Base-by-base conservation (phyloP, 495 filamentous ascomycete genomes). In the Neurospora sp. region DNA sequence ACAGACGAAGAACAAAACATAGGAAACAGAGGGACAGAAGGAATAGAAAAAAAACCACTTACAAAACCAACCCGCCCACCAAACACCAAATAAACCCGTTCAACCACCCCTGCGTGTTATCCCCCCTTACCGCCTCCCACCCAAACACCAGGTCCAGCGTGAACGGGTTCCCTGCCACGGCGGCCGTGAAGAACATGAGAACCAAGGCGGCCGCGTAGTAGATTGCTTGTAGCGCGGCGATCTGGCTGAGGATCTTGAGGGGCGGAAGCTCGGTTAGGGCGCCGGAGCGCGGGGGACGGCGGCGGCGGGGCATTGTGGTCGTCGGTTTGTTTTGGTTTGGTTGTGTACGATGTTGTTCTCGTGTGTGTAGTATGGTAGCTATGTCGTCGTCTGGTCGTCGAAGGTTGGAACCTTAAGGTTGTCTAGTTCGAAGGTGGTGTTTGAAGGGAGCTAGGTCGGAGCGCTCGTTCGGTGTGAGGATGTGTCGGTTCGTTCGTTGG, bases 41-140 rank as follows among this genome's bases (percentile, higher is more conserved):
- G n/a, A n/a, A n/a, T n/a, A n/a, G n/a, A n/a, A n/a, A n/a, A n/a
- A n/a, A n/a, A 89, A 48, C 3, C 11, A 54, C 48, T 59, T 81
- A 98, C 95, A 91, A 89, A n/a, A 81, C 78, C 73, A 93, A 83
- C 14, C 92, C 83, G 71, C 90, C 89, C 78, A 92, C 91, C 77
- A 97, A 82, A 80, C 97, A 78, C 94, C 94, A 97, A 12, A 97
- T 90, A 72, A 97, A 85, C 4, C 92, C 93, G 75, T 96, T 77
- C 81, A 94, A 92, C 95, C 95, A 99, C 59, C 96, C 96, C 44
- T 93, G 88, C 8, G 94, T 94, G 6, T 92, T 97, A 84, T 98
- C 96, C 44, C 93, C 94, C 73, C 94, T 84, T 74, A 98, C 78
- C n/a, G 88, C 86, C 71, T 89, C 85, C 93, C 95, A 98, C 75